Evolutionary conservation across 2,329 filamentous ascomycete genomes (phyloP).

Genomic region (Colletotrichum sojae): DNA sequence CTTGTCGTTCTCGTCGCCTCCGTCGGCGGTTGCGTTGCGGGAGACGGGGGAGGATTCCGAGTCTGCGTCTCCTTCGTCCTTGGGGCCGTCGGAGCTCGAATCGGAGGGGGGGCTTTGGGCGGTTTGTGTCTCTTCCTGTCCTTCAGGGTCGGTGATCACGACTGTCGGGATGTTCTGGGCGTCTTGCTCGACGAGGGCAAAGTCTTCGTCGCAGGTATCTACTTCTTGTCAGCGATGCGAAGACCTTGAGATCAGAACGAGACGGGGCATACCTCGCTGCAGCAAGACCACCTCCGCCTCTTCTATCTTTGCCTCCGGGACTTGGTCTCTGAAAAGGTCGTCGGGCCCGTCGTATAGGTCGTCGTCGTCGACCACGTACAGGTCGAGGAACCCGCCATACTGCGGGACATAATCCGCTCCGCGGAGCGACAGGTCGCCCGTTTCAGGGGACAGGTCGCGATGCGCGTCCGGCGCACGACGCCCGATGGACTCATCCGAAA

Average conservation of each 20-base stretch:
- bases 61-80: not conserved
- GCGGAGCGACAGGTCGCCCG: not conserved
- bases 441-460: not conserved
- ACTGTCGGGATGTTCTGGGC: not conserved
- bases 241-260: not conserved
- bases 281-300: not conserved
- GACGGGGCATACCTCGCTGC: not conserved
- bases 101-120: not conserved
- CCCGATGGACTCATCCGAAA: not conserved
- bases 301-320: not conserved
- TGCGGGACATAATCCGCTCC: too few species aligned
- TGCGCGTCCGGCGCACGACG: not conserved
- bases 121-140: not conserved
- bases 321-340: not conserved
- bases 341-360: not conserved
- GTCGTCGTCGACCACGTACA: not conserved
- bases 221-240: slow-evolving; percentile 5
- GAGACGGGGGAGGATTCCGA: not conserved
- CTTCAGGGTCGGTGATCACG: not conserved
- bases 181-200: not conserved
- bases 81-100: not conserved
- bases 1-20: not conserved
- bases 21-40: not conserved
- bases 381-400: too few species aligned
- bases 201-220: not conserved